These are phyloP conservation scores for Neonectria sp. DNA, from an alignment of 2,329 filamentous ascomycete species.

Conservation along the genomic window DNA sequence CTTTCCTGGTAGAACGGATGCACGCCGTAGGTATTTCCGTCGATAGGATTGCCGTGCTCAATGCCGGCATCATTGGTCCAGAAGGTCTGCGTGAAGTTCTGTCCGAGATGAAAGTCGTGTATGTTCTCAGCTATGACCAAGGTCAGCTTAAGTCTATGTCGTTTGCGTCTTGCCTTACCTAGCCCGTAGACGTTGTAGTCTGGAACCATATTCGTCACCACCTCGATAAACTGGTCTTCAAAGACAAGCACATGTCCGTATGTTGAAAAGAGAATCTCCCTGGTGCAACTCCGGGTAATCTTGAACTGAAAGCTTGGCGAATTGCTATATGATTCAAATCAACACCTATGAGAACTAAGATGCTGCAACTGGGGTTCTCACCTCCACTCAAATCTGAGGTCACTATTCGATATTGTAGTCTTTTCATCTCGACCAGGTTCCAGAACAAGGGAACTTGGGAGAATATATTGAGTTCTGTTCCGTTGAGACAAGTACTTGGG, in stretches of 20 bases:
- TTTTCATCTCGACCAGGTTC: constrained; percentile 3
- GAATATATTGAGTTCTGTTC: constrained; percentile 4
- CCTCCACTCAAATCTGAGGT: constrained; percentile 7
- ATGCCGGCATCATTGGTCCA: constrained; percentile 7
- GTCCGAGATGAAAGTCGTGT: constrained; percentile 3
- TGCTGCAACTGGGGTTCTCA: not conserved
- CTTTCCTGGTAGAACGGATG: constrained; percentile 5
- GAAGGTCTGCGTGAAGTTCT: constrained; percentile 6
- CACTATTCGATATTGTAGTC: constrained; percentile 6
- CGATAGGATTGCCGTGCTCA: not conserved
- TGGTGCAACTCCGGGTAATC: constrained; percentile 2
- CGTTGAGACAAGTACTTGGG: constrained; percentile 3
- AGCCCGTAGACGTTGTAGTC: constrained; percentile 5
- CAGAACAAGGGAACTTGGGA: constrained; percentile 3
- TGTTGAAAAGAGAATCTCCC: constrained; percentile 1
- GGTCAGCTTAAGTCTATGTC: constrained; percentile 1
- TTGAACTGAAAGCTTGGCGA: constrained; percentile 3
- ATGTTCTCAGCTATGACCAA: constrained; percentile 5
- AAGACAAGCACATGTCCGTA: constrained; percentile 6
- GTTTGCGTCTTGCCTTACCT: constrained; percentile 1
- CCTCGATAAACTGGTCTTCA: constrained; percentile 6
- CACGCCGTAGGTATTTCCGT: constrained; percentile 4
- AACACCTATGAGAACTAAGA: constrained; percentile 1
- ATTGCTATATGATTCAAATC: constrained; percentile 3
- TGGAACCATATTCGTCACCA: constrained; percentile 6